Conservation (phyloP, 106 monocot species). For the Platanthera zijinensis region DNA sequence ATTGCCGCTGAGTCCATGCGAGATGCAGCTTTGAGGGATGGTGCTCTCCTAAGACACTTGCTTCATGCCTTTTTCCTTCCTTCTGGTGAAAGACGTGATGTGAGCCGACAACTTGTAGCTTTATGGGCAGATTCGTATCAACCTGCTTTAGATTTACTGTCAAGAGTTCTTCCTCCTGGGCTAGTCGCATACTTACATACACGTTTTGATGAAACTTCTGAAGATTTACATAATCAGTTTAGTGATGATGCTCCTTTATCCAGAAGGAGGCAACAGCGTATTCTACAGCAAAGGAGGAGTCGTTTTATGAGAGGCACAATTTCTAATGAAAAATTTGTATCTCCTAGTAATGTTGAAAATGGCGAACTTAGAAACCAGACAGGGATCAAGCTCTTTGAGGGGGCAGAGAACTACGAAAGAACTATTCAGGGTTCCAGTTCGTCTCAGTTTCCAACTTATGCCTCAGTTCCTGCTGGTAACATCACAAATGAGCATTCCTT, state of each 20-base stretch:
- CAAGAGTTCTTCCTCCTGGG: slow-evolving; percentile 95
- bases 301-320: slow-evolving; percentile 28
- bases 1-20: slow-evolving; percentile 99
- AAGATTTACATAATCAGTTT: slow-evolving; percentile 45
- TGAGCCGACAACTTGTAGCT: slow-evolving; percentile 97
- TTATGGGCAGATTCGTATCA: slow-evolving; percentile 99
- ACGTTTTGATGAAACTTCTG: slow-evolving; percentile 43
- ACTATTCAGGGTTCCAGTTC: slow-evolving; percentile 23
- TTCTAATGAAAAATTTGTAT: slow-evolving; percentile 19
- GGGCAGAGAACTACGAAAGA: slow-evolving; percentile 25
- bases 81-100: slow-evolving; percentile 81
- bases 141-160: slow-evolving; percentile 87
- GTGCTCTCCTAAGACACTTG: slow-evolving; percentile 93
- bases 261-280: slow-evolving; percentile 63
- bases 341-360: slow-evolving; percentile 25
- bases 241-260: slow-evolving; percentile 46
- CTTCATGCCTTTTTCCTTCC: slow-evolving; percentile 87
- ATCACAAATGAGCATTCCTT: slow-evolving; percentile 23
- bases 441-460: slow-evolving; percentile 24
- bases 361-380: slow-evolving; percentile 25
- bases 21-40: slow-evolving; percentile 97
- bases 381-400: slow-evolving; percentile 10
- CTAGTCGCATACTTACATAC: slow-evolving; percentile 99
- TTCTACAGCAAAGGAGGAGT: slow-evolving; percentile 74
- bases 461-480: slow-evolving; percentile 26